phyloP scores from a whole-genome alignment of 495 filamentous ascomycete genomes.

The Penicillium canariense region DNA sequence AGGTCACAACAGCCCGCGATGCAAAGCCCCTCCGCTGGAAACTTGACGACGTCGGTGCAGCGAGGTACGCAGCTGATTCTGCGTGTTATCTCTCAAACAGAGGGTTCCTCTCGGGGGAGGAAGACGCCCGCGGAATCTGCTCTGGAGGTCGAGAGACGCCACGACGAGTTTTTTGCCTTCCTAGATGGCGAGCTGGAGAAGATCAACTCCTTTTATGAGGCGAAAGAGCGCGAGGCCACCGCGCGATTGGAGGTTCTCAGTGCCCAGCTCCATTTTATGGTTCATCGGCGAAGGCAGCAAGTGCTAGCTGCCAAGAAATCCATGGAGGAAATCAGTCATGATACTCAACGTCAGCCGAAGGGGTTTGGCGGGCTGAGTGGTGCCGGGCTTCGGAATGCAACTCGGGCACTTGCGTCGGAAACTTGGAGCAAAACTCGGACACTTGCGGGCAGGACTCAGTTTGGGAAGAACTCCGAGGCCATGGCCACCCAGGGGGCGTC shows the following conservation, averaged over 20 bases:
- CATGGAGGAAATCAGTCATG: background rate
- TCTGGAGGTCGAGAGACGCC: constrained; percentile 55
- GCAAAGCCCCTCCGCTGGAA: constrained; percentile 12
- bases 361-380: constrained; percentile 12
- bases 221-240: constrained; percentile 77
- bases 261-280: constrained; percentile 84
- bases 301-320: constrained; percentile 38
- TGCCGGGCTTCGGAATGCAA: constrained; percentile 22
- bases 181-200: constrained; percentile 78
- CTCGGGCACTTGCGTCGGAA: constrained; percentile 25
- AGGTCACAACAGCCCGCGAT: constrained; percentile 12
- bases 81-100: constrained; percentile 35
- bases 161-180: constrained; percentile 76
- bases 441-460: constrained; percentile 32
- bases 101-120: constrained; percentile 30
- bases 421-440: constrained; percentile 29
- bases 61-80: constrained; percentile 36
- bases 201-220: constrained; percentile 79
- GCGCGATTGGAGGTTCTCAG: constrained; percentile 66
- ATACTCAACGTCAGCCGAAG: constrained; percentile 17
- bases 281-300: constrained; percentile 72
- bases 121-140: constrained; percentile 37
- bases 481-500: constrained; percentile 53
- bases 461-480: constrained; percentile 59
- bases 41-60: constrained; percentile 14